These are phyloP conservation scores for Coemansia sp. DNA, from an alignment of 371 early-diverging fungal species.

Conservation along the genomic window DNA sequence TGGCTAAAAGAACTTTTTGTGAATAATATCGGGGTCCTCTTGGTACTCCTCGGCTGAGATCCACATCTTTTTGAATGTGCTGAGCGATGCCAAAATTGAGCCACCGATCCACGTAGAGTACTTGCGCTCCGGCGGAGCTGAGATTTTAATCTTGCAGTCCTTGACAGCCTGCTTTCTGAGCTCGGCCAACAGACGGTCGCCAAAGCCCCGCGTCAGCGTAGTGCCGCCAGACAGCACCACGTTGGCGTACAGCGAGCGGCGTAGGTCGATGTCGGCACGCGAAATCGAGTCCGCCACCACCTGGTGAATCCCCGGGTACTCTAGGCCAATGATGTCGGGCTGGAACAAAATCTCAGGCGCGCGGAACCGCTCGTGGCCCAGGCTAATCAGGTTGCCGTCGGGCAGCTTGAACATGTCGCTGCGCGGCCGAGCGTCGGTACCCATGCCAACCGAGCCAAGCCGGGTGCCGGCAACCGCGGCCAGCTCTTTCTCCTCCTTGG, in stretches of 20 bases:
- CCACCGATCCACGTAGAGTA: slow-evolving; percentile 98
- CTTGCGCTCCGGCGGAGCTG: slow-evolving; percentile 95
- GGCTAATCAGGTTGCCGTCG: slow-evolving; percentile 87
- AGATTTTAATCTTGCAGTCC: slow-evolving; percentile 94
- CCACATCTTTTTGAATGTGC: slow-evolving; percentile 96
- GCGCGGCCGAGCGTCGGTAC: slow-evolving; percentile 37
- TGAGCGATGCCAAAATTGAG: slow-evolving; percentile 89
- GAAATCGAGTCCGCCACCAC: slow-evolving; percentile 85
- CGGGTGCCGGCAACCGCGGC: slow-evolving; percentile 24
- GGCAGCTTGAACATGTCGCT: slow-evolving; percentile 84
- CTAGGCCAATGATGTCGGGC: slow-evolving; percentile 85
- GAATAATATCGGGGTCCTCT: slow-evolving; percentile 81
- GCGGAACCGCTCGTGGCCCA: slow-evolving; percentile 79
- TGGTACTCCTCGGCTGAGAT: slow-evolving; percentile 82
- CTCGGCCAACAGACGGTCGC: slow-evolving; percentile 89
- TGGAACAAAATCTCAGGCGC: slow-evolving; percentile 84
- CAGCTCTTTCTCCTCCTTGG: slow-evolving; percentile 84
- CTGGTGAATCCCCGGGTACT: slow-evolving; percentile 89
- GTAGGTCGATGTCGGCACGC: slow-evolving; percentile 88
- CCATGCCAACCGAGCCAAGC: slow-evolving; percentile 16
- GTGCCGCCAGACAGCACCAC: slow-evolving; percentile 94
- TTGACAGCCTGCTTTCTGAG: slow-evolving; percentile 78
- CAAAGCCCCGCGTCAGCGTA: slow-evolving; percentile 85
- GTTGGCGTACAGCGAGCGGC: slow-evolving; percentile 82
- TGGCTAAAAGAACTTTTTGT: slow-evolving; percentile 71